A percentile compares a stretch with the other conserved stretches of the same genome.
These are phyloP conservation scores for Entrophospora sp. DNA, from an alignment of 192 early-diverging fungal species.

Conservation along the genomic window DNA sequence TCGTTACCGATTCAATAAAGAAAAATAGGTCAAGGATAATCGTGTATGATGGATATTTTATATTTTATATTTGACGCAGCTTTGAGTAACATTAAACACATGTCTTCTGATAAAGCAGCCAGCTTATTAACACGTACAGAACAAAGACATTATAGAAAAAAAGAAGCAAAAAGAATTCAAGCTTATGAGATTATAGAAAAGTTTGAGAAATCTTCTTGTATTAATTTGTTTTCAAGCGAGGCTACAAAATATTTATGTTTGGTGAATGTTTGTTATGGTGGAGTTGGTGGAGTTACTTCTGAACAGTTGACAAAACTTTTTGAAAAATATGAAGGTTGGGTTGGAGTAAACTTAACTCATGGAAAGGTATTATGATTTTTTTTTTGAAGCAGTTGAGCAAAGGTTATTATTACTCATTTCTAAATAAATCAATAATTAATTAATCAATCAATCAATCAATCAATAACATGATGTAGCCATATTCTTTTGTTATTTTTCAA, in stretches of 20 bases:
- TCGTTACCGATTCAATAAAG: no score
- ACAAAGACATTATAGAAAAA: background rate
- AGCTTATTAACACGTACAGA: background rate
- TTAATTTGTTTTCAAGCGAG: conserved; percentile 5
- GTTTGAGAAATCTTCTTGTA: background rate
- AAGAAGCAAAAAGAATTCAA: conserved; percentile 1
- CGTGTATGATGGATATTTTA: no score
- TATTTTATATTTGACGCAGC: no score
- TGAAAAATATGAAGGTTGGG: background rate
- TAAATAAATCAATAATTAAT: background rate
- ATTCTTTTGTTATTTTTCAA: conserved; percentile 18
- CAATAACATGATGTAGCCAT: background rate
- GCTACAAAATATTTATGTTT: conserved; percentile 18
- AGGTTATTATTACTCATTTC: background rate
- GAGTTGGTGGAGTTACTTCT: conserved; percentile 2
- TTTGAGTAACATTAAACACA: no score
- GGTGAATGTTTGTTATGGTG: conserved; percentile 8
- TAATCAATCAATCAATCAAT: background rate
- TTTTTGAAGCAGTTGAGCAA: background rate
- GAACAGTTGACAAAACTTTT: conserved; percentile 5
- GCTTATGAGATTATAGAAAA: conserved; percentile 16
- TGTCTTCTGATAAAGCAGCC: no score
- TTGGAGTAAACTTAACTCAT: background rate
- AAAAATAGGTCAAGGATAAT: no score
- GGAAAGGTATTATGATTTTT: conserved; percentile 6